Evolutionary conservation across 306 rosid genomes (phyloP).

Genomic region (Medicago lupulina): DNA sequence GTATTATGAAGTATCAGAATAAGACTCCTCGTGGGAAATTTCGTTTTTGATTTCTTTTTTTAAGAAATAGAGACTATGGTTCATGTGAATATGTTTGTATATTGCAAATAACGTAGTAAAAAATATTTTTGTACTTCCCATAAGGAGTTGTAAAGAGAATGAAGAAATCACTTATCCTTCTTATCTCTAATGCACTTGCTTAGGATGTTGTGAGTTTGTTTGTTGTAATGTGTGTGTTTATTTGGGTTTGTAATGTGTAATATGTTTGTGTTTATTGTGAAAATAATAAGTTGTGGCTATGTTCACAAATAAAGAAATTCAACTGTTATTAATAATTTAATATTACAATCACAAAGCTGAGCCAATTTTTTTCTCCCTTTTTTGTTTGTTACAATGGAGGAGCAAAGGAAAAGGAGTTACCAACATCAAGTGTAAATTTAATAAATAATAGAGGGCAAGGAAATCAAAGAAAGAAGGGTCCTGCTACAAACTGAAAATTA

Average conservation of each 20-base stretch:
- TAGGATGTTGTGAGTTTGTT: slow-evolving; percentile 34
- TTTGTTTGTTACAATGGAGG: too few species aligned
- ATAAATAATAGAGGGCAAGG: not conserved
- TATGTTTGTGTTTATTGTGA: slow-evolving; percentile 28
- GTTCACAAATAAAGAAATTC: too few species aligned
- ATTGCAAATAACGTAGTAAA: not conserved
- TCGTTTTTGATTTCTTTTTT: slow-evolving; percentile 29
- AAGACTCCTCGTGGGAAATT: slow-evolving; percentile 30
- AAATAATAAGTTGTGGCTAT: slow-evolving; percentile 19
- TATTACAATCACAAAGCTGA: too few species aligned
- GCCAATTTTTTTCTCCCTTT: not conserved
- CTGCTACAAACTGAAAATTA: not conserved
- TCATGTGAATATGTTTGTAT: not conserved
- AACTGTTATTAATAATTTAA: too few species aligned
- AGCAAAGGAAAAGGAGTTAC: too few species aligned
- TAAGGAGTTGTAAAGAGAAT: slow-evolving; percentile 86
- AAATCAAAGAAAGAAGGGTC: not conserved
- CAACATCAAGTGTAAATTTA: not conserved
- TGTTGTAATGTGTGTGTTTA: slow-evolving; percentile 35
- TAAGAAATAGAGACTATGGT: not conserved
- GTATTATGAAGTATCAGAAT: slow-evolving; percentile 48
- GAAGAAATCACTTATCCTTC: slow-evolving; percentile 63
- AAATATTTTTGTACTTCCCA: slow-evolving; percentile 10
- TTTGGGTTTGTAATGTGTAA: slow-evolving; percentile 32
- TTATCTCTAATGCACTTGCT: slow-evolving; percentile 58